Evolutionary conservation across 2,329 filamentous ascomycete genomes (phyloP).

Genomic region (Hypoxylon sp.): DNA sequence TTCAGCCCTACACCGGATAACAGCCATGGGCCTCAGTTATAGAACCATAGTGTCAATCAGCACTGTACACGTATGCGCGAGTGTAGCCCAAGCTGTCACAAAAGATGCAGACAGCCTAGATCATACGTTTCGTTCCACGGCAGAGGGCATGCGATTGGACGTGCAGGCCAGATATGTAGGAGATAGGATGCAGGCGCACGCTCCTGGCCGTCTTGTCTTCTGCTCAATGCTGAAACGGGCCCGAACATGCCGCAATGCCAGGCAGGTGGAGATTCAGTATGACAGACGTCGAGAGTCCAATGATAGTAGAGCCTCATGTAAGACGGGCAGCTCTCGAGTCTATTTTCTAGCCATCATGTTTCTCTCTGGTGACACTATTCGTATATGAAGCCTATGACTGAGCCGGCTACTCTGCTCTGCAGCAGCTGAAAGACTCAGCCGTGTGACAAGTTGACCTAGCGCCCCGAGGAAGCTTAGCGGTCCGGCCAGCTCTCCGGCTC

Average conservation of each 20-base stretch:
- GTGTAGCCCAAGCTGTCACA: not conserved
- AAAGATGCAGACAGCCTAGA: not conserved
- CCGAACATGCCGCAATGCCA: conserved; percentile 9
- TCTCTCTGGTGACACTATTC: conserved; percentile 1
- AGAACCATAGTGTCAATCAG: not conserved
- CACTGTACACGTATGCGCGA: not conserved
- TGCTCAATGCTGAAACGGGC: conserved; percentile 3
- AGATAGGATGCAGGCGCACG: conserved; percentile 17
- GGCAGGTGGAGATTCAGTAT: conserved; percentile 2
- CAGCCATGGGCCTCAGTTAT: not conserved
- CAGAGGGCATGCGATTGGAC: conserved; percentile 11
- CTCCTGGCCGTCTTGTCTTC: conserved; percentile 14
- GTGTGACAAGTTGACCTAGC: not conserved
- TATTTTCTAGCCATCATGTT: not conserved
- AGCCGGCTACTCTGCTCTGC: no score
- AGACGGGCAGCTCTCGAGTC: not conserved
- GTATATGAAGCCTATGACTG: conserved; percentile 18
- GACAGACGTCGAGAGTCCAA: not conserved
- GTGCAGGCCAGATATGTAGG: conserved; percentile 5
- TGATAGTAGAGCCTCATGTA: not conserved
- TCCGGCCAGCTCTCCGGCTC: no score
- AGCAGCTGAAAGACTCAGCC: not conserved
- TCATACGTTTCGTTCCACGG: not conserved
- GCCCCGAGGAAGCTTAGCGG: not conserved
- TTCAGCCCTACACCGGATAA: conserved; percentile 28